Conservation (phyloP, 2,329 filamentous ascomycete species). For the Pochonia chlamydosporia region DNA sequence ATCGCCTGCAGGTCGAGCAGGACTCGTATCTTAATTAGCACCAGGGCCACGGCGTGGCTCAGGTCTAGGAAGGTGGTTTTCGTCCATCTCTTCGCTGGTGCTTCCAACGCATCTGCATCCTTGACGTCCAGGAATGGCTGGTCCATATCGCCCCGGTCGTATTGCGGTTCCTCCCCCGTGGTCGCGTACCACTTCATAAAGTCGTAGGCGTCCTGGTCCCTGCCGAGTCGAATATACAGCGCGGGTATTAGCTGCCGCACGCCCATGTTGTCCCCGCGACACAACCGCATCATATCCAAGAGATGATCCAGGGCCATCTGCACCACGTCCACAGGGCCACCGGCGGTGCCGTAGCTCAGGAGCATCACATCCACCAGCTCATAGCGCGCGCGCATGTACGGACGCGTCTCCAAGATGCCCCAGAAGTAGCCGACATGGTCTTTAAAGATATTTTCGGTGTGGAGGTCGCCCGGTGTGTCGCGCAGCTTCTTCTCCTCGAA, state of each 20-base stretch:
- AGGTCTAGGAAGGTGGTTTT: slow-evolving; percentile 4
- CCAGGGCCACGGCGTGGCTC: slow-evolving; percentile 10
- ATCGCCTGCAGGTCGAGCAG: slow-evolving; percentile 17
- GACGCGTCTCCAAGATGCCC: slow-evolving; percentile 31
- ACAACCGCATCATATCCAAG: slow-evolving; percentile 37
- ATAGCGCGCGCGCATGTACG: slow-evolving; percentile 35
- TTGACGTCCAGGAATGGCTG: slow-evolving; percentile 26
- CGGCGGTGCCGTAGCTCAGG: slow-evolving; percentile 19
- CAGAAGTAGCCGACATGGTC: slow-evolving; percentile 35
- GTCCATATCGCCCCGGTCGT: slow-evolving; percentile 15
- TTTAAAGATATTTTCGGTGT: slow-evolving; percentile 30
- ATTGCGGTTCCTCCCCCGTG: slow-evolving; percentile 4
- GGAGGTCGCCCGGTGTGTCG: slow-evolving; percentile 17
- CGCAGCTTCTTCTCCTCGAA: slow-evolving; percentile 33
- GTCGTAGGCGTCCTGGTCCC: slow-evolving; percentile 45
- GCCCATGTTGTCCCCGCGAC: slow-evolving; percentile 38
- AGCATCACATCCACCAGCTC: slow-evolving; percentile 25
- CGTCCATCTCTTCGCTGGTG: not conserved
- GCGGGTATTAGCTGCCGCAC: slow-evolving; percentile 33
- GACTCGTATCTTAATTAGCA: slow-evolving; percentile 18
- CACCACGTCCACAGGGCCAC: slow-evolving; percentile 21
- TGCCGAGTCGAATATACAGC: slow-evolving; percentile 37
- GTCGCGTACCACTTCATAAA: slow-evolving; percentile 31
- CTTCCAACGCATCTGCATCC: slow-evolving; percentile 35
- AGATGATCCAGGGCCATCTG: slow-evolving; percentile 31